Percentiles rank a stretch among this genome's conserved stretches.
Conservation (phyloP, 2,329 filamentous ascomycete species). For the Trichothecium roseum region DNA sequence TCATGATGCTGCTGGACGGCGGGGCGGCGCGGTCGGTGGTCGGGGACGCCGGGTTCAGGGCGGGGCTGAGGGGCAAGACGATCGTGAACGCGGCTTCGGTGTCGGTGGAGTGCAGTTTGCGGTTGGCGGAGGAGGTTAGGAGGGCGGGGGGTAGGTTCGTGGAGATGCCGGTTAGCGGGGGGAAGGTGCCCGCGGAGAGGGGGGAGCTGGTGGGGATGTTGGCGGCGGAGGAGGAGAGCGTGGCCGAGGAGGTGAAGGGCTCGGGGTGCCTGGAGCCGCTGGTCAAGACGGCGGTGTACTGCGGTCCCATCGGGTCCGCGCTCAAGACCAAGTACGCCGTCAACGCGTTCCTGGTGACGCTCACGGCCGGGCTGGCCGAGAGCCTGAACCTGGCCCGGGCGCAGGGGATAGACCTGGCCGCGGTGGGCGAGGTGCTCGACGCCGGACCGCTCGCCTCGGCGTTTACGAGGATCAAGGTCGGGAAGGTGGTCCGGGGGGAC, state of each 20-base stretch:
- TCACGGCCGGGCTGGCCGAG: conserved; percentile 20
- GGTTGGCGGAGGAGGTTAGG: conserved; percentile 11
- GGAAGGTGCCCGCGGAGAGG: conserved; percentile 20
- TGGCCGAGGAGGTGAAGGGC: conserved; percentile 13
- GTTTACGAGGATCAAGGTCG: conserved; percentile 17
- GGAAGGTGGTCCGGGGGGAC: conserved; percentile 16
- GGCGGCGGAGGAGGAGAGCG: conserved; percentile 13
- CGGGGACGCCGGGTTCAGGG: conserved; percentile 12
- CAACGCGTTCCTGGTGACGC: conserved; percentile 17
- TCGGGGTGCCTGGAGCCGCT: conserved; percentile 13
- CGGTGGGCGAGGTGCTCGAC: conserved; percentile 17
- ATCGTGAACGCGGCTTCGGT: conserved; percentile 20
- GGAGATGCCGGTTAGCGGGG: conserved; percentile 24
- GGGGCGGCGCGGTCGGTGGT: conserved; percentile 13
- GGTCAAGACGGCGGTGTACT: conserved; percentile 19
- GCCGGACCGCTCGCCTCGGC: conserved; percentile 19
- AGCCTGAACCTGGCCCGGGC: conserved; percentile 19
- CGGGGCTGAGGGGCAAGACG: conserved; percentile 16
- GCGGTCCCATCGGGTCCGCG: conserved; percentile 18
- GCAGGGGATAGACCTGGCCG: conserved; percentile 18
- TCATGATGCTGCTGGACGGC: conserved; percentile 19
- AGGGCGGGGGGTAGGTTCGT: conserved; percentile 17
- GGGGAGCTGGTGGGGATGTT: conserved; percentile 22
- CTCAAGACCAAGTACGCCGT: conserved; percentile 21
- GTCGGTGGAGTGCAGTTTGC: conserved; percentile 13